Conservation (phyloP, 768 basidiomycete species). For the Infundibulicybe gibba region DNA sequence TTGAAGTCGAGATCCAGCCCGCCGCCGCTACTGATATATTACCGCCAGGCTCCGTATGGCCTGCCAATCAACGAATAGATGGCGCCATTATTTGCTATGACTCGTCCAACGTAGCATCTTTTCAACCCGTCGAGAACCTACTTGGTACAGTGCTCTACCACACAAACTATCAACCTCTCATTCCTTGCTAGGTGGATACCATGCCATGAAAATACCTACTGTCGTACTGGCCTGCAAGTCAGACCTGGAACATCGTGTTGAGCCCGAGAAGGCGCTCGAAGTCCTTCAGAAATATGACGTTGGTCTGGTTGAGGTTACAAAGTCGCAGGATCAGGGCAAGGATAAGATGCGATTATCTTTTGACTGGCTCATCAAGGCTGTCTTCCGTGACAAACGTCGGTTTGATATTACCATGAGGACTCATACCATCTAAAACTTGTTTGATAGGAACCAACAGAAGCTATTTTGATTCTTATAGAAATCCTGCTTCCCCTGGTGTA, state of each 20-base stretch:
- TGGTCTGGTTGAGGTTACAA: conserved; percentile 75
- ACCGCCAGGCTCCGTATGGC: conserved; percentile 25
- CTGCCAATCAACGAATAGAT: conserved; percentile 59
- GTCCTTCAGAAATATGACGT: conserved; percentile 63
- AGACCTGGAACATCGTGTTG: conserved; percentile 58
- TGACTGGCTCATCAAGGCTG: conserved; percentile 67
- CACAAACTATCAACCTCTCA: conserved; percentile 2
- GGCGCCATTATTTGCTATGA: conserved; percentile 89
- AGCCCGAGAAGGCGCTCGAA: conserved; percentile 47
- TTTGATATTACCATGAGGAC: conserved; percentile 4
- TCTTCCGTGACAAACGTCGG: conserved; percentile 49
- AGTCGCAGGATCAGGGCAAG: conserved; percentile 51
- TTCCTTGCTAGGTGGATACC: conserved; percentile 47
- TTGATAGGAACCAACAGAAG: conserved; percentile 22
- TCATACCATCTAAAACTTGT: neutral
- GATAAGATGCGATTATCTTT: conserved; percentile 73
- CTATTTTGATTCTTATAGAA: conserved; percentile 42
- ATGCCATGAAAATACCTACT: conserved; percentile 52
- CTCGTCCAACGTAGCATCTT: conserved; percentile 57
- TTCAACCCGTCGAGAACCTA: conserved; percentile 60
- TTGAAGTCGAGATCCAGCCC: conserved; percentile 48
- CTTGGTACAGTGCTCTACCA: conserved; percentile 52
- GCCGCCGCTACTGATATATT: conserved; percentile 3
- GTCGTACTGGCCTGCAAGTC: conserved; percentile 89
- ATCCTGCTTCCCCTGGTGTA: conserved; percentile 70